Base-by-base conservation (phyloP, 106 monocot genomes). In the Xerophyta viscosa region DNA sequence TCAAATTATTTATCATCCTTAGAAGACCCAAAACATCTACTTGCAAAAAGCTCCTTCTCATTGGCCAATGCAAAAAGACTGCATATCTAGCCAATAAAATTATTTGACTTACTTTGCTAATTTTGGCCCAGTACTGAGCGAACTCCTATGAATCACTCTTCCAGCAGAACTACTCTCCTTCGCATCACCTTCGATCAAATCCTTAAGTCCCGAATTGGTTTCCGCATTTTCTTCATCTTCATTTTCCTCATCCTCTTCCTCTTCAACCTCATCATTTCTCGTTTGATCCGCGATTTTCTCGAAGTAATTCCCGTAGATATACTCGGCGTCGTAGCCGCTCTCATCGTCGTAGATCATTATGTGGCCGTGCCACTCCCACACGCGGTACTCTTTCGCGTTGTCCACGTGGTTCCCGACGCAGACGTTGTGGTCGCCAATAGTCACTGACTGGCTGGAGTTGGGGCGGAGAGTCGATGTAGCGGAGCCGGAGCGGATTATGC, bases 361-460 rank as follows among this genome's bases (percentile, higher is more conserved):
- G 52, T 98, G 96, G 6, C 96, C 96, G 53, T 98, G 96, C 96
- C 96, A 98, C 61, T 98, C 96, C 96, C 96, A 98, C 0, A 98
- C 78, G 9, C 86, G 49, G 50, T 98, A 82, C 64, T 82, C 79
- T 11, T 73, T 68, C 12, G 57, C 73, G 7, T 65, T 21, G 30
- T 98, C 96, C 41, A 78, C 81, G 61, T 90, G 89, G 54, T 68
- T 67, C 4, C 82, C 96, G 14, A 90, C 82, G 61, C 96, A 98
- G 41, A 98, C 66, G 58, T 77, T 73, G 64, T 98, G 89, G 33
- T 81, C 86, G 1, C 88, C 84, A 37, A 98, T 71, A 41, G 82
- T 50, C 14, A 98, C 85, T 12, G 89, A 90, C 41, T 86, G 96
- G 12, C 96, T 89, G 2, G 96, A 98, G 46, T 98, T 90, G 23